Evolutionary conservation across 345 rosid genomes (phyloP).

Genomic region (Arabis alpina): DNA sequence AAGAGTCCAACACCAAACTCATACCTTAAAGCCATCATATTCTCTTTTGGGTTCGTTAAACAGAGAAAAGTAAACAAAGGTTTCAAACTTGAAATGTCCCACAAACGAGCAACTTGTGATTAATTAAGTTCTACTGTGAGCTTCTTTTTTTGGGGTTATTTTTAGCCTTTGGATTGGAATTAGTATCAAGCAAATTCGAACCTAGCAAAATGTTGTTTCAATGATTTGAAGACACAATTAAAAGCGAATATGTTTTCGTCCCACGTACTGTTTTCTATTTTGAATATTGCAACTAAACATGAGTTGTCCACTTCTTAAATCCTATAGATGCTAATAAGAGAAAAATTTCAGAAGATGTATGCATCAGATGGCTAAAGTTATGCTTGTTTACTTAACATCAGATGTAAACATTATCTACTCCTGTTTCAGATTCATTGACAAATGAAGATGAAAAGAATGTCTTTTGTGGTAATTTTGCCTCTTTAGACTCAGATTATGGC

Average conservation of each 20-base stretch:
- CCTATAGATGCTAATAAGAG: neutral
- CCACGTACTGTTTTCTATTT: neutral
- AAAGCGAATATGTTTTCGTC: neutral
- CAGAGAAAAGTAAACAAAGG: neutral
- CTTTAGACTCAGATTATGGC: too few relatives aligned
- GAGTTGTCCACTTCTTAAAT: conserved; percentile 10
- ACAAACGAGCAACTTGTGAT: neutral
- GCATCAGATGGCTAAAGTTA: too few relatives aligned
- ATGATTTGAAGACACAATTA: neutral
- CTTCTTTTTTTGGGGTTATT: neutral
- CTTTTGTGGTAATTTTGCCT: too few relatives aligned
- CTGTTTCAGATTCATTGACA: too few relatives aligned
- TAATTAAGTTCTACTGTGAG: neutral
- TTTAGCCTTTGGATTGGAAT: neutral
- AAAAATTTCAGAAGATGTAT: too few relatives aligned
- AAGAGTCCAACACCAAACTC: conserved; percentile 43
- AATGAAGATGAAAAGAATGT: too few relatives aligned
- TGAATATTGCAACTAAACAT: neutral
- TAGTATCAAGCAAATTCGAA: conserved; percentile 12
- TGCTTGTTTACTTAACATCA: too few relatives aligned
- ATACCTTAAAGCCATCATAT: conserved; percentile 42
- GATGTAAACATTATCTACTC: too few relatives aligned
- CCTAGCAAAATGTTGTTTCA: neutral
- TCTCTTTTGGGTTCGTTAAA: conserved; percentile 33
- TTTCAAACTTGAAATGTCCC: neutral